A percentile compares a stretch with the other conserved stretches of the same genome.
These are phyloP conservation scores for Aspergillus indologenus DNA, from an alignment of 495 filamentous ascomycete genomes.

Conservation along the genomic window DNA sequence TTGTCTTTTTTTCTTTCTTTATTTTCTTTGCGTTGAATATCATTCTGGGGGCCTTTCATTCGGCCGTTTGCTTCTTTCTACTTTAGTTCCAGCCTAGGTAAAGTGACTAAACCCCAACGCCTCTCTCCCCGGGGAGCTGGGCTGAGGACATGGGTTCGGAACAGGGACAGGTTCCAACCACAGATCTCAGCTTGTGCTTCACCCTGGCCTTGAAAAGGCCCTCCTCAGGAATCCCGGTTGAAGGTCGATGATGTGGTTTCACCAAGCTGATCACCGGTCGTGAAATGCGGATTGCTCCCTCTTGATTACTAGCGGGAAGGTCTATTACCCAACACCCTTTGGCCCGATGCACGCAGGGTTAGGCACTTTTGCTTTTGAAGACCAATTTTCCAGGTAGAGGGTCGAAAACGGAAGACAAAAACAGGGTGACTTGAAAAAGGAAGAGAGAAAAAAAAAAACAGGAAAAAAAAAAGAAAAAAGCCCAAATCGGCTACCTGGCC, in stretches of 20 bases:
- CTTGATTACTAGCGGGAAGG: not conserved
- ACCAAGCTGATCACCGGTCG: slow-evolving; percentile 1
- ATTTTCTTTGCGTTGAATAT: no score
- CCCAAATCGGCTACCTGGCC: not conserved
- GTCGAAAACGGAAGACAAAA: no score
- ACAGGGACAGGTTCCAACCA: slow-evolving; percentile 1
- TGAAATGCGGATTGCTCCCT: not conserved
- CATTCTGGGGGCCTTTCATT: not conserved
- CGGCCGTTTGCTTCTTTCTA: not conserved
- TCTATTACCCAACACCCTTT: not conserved
- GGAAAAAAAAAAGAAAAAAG: not conserved
- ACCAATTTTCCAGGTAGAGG: not conserved
- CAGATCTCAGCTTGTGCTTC: no score
- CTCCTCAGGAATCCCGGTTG: not conserved
- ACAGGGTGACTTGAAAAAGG: not conserved
- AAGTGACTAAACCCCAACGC: not conserved
- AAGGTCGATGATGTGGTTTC: not conserved
- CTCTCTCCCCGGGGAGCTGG: not conserved
- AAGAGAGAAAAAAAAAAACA: not conserved
- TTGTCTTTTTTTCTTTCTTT: no score
- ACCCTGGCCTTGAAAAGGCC: no score
- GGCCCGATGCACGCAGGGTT: slow-evolving; percentile 1
- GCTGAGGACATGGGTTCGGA: not conserved
- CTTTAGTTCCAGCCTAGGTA: not conserved
- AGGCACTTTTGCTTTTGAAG: not conserved